Evolutionary conservation across 257 asterid species (phyloP), one percentile per base, ranked within the genome.

Genomic region (Craterostigma plantagineum): DNA sequence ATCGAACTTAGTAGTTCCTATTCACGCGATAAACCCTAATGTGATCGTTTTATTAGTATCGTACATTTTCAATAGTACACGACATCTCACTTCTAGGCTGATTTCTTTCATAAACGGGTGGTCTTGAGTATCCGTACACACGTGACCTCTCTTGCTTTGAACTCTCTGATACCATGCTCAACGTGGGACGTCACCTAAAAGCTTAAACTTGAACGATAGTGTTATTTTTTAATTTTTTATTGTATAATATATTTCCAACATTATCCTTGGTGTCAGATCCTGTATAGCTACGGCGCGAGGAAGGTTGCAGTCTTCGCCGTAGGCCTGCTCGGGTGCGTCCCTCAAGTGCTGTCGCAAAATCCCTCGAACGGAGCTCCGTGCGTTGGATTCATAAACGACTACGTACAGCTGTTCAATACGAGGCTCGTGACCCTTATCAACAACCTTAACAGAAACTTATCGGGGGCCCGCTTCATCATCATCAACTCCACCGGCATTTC

Each of bases 261-360:
- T 11, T 14, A 1, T 7, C 23, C 3, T 10, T 7, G 11, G 7
- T 46, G n/a, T 18, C 43, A 76, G 83, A 50, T 0, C 2, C 36
- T 73, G 42, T 67, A 73, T 47, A 11, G 9, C 1, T 46, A 10
- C 8, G 84, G 83, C 46, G 78, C 84, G 42, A 70, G 84, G 42
- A 73, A 65, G 54, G 18, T 72, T n/a, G 71, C 56, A 1, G 18
- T 77, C 1, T 61, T 53, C 50, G 77, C 65, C 17, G 18, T 65
- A 5, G 60, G 60, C 1, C 11, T 4, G 6, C 6, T 68, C 1
- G 80, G 78, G 12, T 68, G 70, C 38, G 0, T 27, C 18, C 76
- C 74, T 4, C 50, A 33, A 1, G 37, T 18, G 4, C 6, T 51
- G 37, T 13, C 43, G 4, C 2, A 2, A 8, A 10, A 33, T 33